Evolutionary conservation across 495 filamentous ascomycete species (phyloP).

Genomic region (Hypoxylon fuscum): DNA sequence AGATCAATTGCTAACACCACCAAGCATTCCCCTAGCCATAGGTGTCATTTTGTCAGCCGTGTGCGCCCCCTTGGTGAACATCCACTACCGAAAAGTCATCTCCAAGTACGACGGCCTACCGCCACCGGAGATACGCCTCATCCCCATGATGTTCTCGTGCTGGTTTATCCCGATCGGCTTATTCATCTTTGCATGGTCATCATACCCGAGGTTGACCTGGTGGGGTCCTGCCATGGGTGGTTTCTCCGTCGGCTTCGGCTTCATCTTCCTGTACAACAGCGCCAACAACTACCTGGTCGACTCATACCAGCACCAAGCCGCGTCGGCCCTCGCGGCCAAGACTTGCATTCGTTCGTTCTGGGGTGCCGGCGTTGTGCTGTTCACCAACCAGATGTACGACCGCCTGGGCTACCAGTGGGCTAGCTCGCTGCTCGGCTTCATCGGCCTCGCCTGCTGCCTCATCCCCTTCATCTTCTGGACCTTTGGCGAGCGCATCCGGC

Average conservation of each 20-base stretch:
- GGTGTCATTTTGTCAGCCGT: slow-evolving; percentile 67
- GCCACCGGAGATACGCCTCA: slow-evolving; percentile 77
- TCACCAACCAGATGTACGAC: slow-evolving; percentile 83
- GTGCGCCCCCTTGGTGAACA: slow-evolving; percentile 78
- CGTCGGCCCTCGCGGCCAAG: slow-evolving; percentile 84
- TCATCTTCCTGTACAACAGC: slow-evolving; percentile 86
- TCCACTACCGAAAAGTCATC: slow-evolving; percentile 72
- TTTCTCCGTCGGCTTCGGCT: slow-evolving; percentile 82
- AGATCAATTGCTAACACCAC: slow-evolving; percentile 1
- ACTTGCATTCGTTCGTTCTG: slow-evolving; percentile 81
- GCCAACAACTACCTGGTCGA: slow-evolving; percentile 85
- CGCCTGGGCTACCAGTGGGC: slow-evolving; percentile 81
- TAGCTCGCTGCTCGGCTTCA: slow-evolving; percentile 71
- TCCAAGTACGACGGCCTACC: slow-evolving; percentile 70
- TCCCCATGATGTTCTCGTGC: slow-evolving; percentile 87
- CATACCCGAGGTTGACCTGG: slow-evolving; percentile 72
- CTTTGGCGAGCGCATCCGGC: slow-evolving; percentile 74
- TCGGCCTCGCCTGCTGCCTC: slow-evolving; percentile 74
- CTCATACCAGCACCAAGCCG: slow-evolving; percentile 86
- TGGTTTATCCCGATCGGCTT: slow-evolving; percentile 80
- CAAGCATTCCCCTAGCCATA: slow-evolving; percentile 41
- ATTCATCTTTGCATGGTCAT: slow-evolving; percentile 88
- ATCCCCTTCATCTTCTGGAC: slow-evolving; percentile 83
- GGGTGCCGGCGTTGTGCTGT: slow-evolving; percentile 78
- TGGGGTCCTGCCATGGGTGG: slow-evolving; percentile 76